Evolutionary conservation across 73 alveolate genomes (phyloP), one percentile per base, ranked within the genome.

Genomic region (Paramecium sonneborni): DNA sequence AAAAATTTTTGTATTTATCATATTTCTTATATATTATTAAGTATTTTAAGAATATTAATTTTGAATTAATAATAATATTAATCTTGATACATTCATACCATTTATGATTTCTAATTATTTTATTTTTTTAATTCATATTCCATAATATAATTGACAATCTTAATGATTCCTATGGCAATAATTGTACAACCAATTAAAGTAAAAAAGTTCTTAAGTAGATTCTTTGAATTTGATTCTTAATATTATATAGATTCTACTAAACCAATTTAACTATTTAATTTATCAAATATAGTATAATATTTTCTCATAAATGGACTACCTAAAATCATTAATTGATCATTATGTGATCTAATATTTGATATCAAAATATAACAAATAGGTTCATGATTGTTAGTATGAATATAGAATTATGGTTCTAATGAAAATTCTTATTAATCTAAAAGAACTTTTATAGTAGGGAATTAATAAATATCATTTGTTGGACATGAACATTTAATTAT

Each of bases 241-340:
- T 4, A 48, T 26, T 70, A 21, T 23, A 3, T 86, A n/a, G 68
- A 32, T 86, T 55, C 26, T 1, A 95, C 97, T 55, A 94, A 94
- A 7, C 96, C 96, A 15, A 96, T 96, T 79, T 93, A 94, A 94
- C 86, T 69, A 86, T 90, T 52, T 57, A 90, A 76, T 96, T 89
- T 92, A 93, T 94, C 96, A 92, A 96, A 96, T 92, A 85, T 92
- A 14, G 98, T 57, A 93, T 93, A 94, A 95, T 93, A 95, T 92
- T 95, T 95, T 82, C 98, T 94, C 96, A 96, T 92, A 96, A 96
- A 95, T 76, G 95, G 93, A 84, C 93, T 97, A 82, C 99, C 99
- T 76, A 96, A 94, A 76, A 96, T 93, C 91, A 96, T 62, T 95
- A 92, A 94, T 92, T 92, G 34, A 28, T 76, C 84, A 32, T 88